These are phyloP conservation scores for Lecanicillium sp. DNA, from an alignment of 2,329 filamentous ascomycete species.

Conservation along the genomic window DNA sequence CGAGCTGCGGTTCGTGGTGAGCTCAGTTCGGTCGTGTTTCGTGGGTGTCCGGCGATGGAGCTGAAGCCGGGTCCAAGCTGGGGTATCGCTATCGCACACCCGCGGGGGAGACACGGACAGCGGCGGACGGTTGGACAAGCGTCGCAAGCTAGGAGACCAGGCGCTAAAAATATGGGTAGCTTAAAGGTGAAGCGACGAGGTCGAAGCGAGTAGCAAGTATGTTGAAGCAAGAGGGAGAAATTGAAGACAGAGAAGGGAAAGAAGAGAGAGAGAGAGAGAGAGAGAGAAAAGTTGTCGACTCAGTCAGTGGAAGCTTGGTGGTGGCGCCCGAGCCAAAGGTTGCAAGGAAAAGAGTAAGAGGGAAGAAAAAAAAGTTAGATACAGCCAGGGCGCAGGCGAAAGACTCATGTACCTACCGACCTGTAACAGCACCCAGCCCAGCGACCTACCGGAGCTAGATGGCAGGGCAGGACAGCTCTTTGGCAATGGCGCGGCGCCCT, in stretches of 20 bases:
- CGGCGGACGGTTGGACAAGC: too few species aligned
- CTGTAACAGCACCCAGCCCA: too few species aligned
- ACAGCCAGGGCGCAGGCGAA: neutral
- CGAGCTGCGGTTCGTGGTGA: too few species aligned
- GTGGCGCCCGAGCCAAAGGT: neutral
- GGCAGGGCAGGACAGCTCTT: too few species aligned
- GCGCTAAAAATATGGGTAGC: neutral
- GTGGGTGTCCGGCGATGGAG: too few species aligned
- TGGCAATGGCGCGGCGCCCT: too few species aligned
- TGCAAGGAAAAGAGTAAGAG: neutral
- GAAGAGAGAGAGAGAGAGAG: neutral
- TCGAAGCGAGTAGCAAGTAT: neutral
- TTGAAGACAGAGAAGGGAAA: neutral
- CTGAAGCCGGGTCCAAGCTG: too few species aligned
- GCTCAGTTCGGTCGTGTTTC: too few species aligned
- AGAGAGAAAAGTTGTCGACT: slow-evolving; percentile 7
- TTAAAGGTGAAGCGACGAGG: neutral
- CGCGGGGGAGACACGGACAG: too few species aligned
- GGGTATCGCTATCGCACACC: too few species aligned
- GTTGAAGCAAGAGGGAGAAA: neutral
- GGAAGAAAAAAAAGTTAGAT: neutral
- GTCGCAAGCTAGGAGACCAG: neutral
- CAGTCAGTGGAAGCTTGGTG: neutral
- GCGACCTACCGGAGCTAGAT: too few species aligned
- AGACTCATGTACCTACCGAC: too few species aligned